These are phyloP conservation scores for Melanomma pulvis-pyrius DNA, from an alignment of 495 filamentous ascomycete species.

Conservation along the genomic window DNA sequence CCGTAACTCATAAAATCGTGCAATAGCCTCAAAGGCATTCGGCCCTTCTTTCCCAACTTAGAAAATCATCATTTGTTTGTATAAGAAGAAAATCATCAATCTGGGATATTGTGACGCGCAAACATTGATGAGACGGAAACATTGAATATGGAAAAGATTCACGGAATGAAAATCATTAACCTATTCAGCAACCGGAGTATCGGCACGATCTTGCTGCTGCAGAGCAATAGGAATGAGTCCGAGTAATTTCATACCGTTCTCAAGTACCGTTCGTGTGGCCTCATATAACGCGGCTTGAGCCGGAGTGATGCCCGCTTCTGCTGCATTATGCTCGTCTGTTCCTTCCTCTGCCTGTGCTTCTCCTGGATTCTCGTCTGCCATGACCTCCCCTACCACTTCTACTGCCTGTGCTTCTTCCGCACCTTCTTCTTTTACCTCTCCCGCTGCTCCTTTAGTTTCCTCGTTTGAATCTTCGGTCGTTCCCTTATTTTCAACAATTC, in stretches of 20 bases:
- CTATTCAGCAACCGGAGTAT: slow-evolving; percentile 18
- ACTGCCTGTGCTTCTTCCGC: background rate
- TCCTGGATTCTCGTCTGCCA: background rate
- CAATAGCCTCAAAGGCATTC: background rate
- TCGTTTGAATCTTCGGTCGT: background rate
- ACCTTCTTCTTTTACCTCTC: background rate
- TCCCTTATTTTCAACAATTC: background rate
- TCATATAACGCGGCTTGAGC: slow-evolving; percentile 67
- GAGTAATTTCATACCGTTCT: slow-evolving; percentile 82
- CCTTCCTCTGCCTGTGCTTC: too few species aligned
- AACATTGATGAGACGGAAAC: background rate
- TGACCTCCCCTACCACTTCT: too few species aligned
- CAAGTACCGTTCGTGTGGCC: slow-evolving; percentile 72
- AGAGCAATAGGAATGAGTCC: slow-evolving; percentile 70
- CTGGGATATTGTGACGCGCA: background rate
- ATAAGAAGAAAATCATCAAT: background rate
- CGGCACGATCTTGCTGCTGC: slow-evolving; percentile 7
- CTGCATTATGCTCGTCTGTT: background rate
- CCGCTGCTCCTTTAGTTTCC: background rate
- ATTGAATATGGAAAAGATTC: too few species aligned
- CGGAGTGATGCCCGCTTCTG: background rate
- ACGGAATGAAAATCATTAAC: background rate
- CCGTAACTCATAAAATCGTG: background rate
- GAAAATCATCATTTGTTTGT: background rate
- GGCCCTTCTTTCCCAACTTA: background rate